These are phyloP conservation scores for Aphanomyces euteiches DNA, from an alignment of 352 stramenopile species.

Conservation along the genomic window DNA sequence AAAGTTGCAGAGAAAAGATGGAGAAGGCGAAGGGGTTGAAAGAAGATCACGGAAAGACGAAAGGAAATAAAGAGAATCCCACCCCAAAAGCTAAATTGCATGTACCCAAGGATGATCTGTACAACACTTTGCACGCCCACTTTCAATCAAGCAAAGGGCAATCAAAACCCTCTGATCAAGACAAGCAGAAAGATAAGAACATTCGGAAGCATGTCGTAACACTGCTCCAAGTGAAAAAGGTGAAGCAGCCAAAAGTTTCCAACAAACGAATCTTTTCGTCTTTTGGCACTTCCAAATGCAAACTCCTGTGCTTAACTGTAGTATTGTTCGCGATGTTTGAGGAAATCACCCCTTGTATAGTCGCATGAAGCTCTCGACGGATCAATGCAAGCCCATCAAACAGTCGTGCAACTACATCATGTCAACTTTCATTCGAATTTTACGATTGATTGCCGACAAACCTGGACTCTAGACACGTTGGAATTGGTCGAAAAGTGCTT, in stretches of 20 bases:
- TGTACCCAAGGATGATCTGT: slow-evolving; percentile 3
- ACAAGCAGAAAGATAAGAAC: slow-evolving; percentile 14
- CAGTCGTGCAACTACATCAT: slow-evolving; percentile 9
- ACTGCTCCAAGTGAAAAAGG: slow-evolving; percentile 21
- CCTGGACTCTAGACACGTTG: slow-evolving; percentile 20
- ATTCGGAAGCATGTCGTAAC: slow-evolving; percentile 18
- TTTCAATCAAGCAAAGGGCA: slow-evolving; percentile 7
- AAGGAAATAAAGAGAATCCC: not conserved
- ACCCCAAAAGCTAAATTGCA: not conserved
- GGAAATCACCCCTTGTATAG: not conserved
- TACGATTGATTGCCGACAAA: slow-evolving; percentile 20
- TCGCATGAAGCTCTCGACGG: slow-evolving; percentile 7
- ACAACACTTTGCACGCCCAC: slow-evolving; percentile 18
- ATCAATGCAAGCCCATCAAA: not conserved
- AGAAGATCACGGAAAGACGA: not conserved
- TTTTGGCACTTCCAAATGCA: slow-evolving; percentile 16
- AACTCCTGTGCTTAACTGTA: slow-evolving; percentile 19
- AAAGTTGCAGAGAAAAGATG: not conserved
- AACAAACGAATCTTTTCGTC: slow-evolving; percentile 14
- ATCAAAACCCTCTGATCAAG: not conserved
- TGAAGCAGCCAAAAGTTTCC: slow-evolving; percentile 3
- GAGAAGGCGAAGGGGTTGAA: not conserved
- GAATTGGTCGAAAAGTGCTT: slow-evolving; percentile 43
- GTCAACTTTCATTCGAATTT: slow-evolving; percentile 23
- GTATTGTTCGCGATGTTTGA: not conserved